Evolutionary conservation across 129 eudicot genomes (phyloP).

Genomic region (Helichrysum umbraculigerum): DNA sequence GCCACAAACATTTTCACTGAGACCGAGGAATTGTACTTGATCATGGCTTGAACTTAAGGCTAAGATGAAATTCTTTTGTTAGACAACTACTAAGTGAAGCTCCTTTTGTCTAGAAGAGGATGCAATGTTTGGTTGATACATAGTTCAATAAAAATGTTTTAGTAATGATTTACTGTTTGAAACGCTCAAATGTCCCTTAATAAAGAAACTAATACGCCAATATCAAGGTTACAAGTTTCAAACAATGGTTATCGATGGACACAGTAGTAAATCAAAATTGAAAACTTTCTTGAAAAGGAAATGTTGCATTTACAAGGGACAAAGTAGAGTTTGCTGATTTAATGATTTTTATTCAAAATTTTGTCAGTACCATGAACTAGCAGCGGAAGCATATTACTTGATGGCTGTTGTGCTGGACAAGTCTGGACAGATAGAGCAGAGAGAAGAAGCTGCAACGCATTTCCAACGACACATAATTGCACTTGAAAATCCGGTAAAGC

Average conservation of each 20-base stretch:
- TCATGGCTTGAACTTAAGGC: neutral
- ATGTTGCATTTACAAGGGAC: neutral
- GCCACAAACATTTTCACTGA: too few species aligned
- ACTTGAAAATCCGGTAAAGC: slow-evolving; percentile 53
- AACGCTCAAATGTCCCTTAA: neutral
- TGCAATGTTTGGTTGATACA: neutral
- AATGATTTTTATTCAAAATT: neutral
- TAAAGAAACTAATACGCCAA: slow-evolving; percentile 8
- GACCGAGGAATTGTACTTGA: neutral
- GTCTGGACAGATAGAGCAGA: slow-evolving; percentile 56
- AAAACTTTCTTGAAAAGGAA: neutral
- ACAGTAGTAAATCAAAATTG: neutral
- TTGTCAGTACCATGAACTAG: slow-evolving; percentile 85
- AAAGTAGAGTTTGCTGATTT: neutral
- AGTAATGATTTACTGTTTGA: slow-evolving; percentile 5
- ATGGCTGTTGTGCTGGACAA: slow-evolving; percentile 73
- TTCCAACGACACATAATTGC: slow-evolving; percentile 63
- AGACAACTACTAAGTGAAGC: neutral
- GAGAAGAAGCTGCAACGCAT: slow-evolving; percentile 74
- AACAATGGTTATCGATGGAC: neutral
- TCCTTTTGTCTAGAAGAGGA: neutral
- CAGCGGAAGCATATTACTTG: slow-evolving; percentile 88
- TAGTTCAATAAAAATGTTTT: neutral
- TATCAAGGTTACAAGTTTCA: neutral
- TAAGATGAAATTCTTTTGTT: neutral